These are phyloP conservation scores for Phytophthora foliorum DNA, from an alignment of 352 stramenopile genomes.

Conservation along the genomic window DNA sequence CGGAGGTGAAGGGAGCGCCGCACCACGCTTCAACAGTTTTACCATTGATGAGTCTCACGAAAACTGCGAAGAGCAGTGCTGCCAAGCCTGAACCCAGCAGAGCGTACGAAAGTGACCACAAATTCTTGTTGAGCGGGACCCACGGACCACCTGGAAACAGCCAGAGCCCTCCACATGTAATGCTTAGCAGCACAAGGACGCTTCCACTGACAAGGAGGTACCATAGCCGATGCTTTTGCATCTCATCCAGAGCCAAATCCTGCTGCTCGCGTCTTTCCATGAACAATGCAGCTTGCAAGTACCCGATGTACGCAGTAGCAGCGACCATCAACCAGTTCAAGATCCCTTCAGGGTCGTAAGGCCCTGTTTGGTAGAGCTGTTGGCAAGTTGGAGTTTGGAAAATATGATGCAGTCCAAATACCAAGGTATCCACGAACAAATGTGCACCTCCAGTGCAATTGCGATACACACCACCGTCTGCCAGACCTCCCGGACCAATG, in stretches of 20 bases:
- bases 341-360: slow-evolving; percentile 84
- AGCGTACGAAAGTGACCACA: slow-evolving; percentile 84
- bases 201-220: slow-evolving; percentile 23
- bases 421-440: slow-evolving; percentile 64
- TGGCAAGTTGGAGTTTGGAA: slow-evolving; percentile 75
- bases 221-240: slow-evolving; percentile 2
- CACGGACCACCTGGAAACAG: slow-evolving; percentile 32
- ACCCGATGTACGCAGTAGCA: slow-evolving; percentile 71
- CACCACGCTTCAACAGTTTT: slow-evolving; percentile 25
- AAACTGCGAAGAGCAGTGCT: slow-evolving; percentile 36
- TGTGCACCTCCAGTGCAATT: slow-evolving; percentile 88
- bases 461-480: slow-evolving; percentile 46
- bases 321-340: slow-evolving; percentile 83
- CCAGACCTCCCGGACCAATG: slow-evolving; percentile 68
- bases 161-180: slow-evolving; percentile 31
- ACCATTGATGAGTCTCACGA: slow-evolving; percentile 35
- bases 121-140: slow-evolving; percentile 90
- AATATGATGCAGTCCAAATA: slow-evolving; percentile 74
- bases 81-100: slow-evolving; percentile 55
- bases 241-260: neutral
- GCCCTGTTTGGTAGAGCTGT: slow-evolving; percentile 56
- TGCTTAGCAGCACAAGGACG: slow-evolving; percentile 10
- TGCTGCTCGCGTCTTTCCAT: neutral
- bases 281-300: slow-evolving; percentile 54
- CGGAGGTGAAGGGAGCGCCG: slow-evolving; percentile 38